Percentiles rank a stretch among this genome's conserved stretches.
Evolutionary conservation across 345 rosid species (phyloP).

Genomic region (Rhodomyrtus tomentosa): DNA sequence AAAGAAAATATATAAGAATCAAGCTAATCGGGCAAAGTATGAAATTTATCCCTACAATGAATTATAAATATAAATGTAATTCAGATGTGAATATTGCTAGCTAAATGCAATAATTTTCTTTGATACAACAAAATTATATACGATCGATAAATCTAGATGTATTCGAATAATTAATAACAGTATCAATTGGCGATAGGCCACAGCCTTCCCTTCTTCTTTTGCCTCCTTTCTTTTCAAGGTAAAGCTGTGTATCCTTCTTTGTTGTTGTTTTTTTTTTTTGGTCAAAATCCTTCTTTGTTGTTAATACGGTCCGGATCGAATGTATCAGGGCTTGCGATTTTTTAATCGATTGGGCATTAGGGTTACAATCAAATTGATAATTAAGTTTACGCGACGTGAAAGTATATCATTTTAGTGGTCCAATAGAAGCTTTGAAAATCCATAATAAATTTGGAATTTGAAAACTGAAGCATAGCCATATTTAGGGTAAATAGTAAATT

Average conservation of each 20-base stretch:
- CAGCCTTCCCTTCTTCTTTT: background rate
- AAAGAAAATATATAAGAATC: fast-evolving
- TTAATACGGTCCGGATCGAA: too few species aligned
- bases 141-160: background rate
- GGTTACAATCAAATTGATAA: background rate
- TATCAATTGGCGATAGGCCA: background rate
- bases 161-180: background rate
- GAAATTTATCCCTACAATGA: background rate
- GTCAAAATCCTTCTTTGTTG: too few species aligned
- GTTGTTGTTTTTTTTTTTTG: too few species aligned
- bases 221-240: background rate
- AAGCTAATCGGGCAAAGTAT: background rate
- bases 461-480: background rate
- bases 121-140: fast-evolving
- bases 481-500: background rate
- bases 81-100: background rate
- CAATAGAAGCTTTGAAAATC: background rate
- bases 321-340: fast-evolving
- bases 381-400: background rate
- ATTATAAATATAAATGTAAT: background rate
- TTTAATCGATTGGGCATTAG: fast-evolving
- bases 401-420: background rate
- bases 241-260: background rate
- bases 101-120: fast-evolving
- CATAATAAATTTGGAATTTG: background rate